Base-by-base conservation (phyloP, 2,329 filamentous ascomycete species). In the Nemania serpens region DNA sequence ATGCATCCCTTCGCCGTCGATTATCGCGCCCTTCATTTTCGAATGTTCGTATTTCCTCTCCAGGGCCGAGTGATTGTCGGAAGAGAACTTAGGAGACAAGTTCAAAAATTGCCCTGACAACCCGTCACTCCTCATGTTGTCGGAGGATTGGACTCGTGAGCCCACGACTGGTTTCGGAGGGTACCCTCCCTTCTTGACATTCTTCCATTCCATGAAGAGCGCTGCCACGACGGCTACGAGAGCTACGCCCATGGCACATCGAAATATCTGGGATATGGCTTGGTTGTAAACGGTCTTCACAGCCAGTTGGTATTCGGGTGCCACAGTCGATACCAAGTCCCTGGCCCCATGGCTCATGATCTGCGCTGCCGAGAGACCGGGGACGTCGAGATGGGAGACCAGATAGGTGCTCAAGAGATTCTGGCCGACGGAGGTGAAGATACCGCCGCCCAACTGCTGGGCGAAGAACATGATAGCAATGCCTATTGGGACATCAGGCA, bases 251-350 rank as follows among this genome's bases (percentile, higher is more conserved):
- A 84, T 79, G 11, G 78, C 77, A 12, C 86, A 83, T 64, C 85
- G 82, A 68, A 85, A 88, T 3, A 81, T 81, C 61, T 79, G 74
- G 5, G 77, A 78, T 33, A 88, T 70, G 0, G 84, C 80, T 11
- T 74, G 54, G 66, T 87, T 88, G 73, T 89, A 89, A 0, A 83
- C 83, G 0, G 73, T 58, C 11, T 84, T 78, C 17, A 89, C 84
- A 1, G 75, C 75, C 1, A 69, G 55, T 2, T 85, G 74, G 58
- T 77, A 79, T 47, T 81, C 65, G 0, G 72, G 63, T 0, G 78
- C 73, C 36, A 89, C 79, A 2, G 75, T 74, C 0, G 75, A 70
- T 63, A 84, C 81, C 22, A 90, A 72, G 57, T 81, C 79, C 0
- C 84, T 87, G 10, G 76, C 77, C 15, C 79, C 79, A 22, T 73